A percentile compares a stretch with the other conserved stretches of the same genome.
Conservation (phyloP, 345 rosid genomes). For the Murraya paniculata region DNA sequence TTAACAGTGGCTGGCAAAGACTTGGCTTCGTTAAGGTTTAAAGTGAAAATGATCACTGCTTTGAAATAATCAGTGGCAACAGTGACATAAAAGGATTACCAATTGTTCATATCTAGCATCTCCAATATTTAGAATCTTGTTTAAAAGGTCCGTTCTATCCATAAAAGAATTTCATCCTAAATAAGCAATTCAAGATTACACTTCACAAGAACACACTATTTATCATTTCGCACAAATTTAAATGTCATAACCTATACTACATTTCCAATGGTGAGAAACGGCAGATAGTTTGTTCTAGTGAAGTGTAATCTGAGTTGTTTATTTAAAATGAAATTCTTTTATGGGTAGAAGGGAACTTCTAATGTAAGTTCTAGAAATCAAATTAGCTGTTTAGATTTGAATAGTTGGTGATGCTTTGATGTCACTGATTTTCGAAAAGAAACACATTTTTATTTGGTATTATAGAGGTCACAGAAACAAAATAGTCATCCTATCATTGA, state of each 20-base stretch:
- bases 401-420: not conserved
- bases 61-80: too few species aligned
- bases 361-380: not conserved
- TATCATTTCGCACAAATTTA: not conserved
- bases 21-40: too few species aligned
- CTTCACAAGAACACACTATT: not conserved
- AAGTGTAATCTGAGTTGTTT: not conserved
- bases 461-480: not conserved
- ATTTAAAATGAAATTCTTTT: not conserved
- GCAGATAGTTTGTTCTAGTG: not conserved
- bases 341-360: not conserved
- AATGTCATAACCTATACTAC: too few species aligned
- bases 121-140: too few species aligned
- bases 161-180: not conserved
- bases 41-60: too few species aligned
- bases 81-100: too few species aligned
- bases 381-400: not conserved
- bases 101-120: too few species aligned
- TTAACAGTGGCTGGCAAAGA: too few species aligned
- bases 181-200: too few species aligned
- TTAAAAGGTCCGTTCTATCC: not conserved
- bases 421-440: not conserved
- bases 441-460: not conserved
- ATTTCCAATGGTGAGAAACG: not conserved
- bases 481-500: not conserved